phyloP scores from a whole-genome alignment of 495 filamentous ascomycete genomes.

The Xylaria scruposa region DNA sequence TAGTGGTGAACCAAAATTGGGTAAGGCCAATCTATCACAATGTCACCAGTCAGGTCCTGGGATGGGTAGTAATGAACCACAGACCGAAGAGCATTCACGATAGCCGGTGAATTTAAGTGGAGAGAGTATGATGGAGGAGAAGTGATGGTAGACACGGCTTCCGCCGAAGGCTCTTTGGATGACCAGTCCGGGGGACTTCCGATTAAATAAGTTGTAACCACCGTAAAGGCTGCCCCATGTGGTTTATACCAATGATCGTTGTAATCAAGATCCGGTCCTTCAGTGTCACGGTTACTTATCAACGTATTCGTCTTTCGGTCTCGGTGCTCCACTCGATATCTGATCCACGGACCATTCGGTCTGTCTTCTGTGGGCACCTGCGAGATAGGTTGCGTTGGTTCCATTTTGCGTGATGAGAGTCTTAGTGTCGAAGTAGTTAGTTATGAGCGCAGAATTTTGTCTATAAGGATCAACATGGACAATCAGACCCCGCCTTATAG shows the following conservation, averaged over 20 bases:
- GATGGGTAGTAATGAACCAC: conserved; percentile 29
- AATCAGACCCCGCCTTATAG: neutral
- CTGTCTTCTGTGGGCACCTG: neutral
- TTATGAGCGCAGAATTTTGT: neutral
- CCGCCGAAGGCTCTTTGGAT: neutral
- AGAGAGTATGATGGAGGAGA: conserved; percentile 4
- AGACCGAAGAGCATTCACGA: conserved; percentile 25
- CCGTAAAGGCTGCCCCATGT: neutral
- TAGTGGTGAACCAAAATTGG: conserved; percentile 29
- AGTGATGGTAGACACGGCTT: neutral
- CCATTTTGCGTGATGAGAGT: neutral
- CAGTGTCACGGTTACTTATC: neutral
- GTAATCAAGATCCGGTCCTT: neutral
- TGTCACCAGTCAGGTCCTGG: conserved; percentile 18
- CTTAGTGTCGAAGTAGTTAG: neutral
- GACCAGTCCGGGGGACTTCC: neutral
- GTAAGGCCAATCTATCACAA: conserved; percentile 30
- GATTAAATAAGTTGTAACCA: neutral
- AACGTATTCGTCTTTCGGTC: neutral
- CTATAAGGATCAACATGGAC: too few species aligned
- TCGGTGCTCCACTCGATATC: conserved; percentile 7
- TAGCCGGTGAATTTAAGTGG: conserved; percentile 10
- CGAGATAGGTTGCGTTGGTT: neutral
- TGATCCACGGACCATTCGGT: neutral
- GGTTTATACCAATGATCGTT: too few species aligned